phyloP scores from a whole-genome alignment of 2,329 filamentous ascomycete genomes.

The Aspergillus floridensis region DNA sequence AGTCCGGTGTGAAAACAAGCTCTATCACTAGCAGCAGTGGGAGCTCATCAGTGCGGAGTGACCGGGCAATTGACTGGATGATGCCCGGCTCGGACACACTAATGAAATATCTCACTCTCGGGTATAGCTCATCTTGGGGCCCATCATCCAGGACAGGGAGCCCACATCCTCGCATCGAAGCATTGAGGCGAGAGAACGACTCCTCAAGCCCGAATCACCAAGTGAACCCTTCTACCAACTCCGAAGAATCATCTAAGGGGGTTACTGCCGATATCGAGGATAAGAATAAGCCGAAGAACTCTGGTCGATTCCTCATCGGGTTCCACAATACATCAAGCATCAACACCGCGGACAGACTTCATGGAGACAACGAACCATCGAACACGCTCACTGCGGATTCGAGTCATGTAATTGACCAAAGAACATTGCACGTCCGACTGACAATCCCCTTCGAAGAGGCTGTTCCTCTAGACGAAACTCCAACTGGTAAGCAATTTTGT shows the following conservation, averaged over 20 bases:
- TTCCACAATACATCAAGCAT: conserved; percentile 40
- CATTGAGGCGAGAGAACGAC: conserved; percentile 22
- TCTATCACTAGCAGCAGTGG: conserved; percentile 18
- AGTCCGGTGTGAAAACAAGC: conserved; percentile 10
- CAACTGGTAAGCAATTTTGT: conserved; percentile 14
- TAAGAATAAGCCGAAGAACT: conserved; percentile 21
- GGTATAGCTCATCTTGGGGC: conserved; percentile 50
- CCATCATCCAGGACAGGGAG: conserved; percentile 33
- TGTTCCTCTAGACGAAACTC: conserved; percentile 8
- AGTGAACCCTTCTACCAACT: background rate
- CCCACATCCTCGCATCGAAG: conserved; percentile 26
- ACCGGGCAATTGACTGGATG: conserved; percentile 26
- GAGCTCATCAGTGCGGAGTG: conserved; percentile 17
- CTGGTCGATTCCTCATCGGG: conserved; percentile 44
- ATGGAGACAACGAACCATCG: background rate
- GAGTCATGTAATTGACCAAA: conserved; percentile 34
- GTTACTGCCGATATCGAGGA: conserved; percentile 5
- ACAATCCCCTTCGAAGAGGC: conserved; percentile 9
- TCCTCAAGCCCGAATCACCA: conserved; percentile 3
- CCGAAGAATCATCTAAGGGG: conserved; percentile 1
- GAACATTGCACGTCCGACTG: conserved; percentile 37
- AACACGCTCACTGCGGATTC: conserved; percentile 6
- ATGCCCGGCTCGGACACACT: conserved; percentile 44
- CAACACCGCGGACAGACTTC: conserved; percentile 21
- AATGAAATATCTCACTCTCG: conserved; percentile 51